Evolutionary conservation across 2,329 filamentous ascomycete genomes (phyloP).

Genomic region (Talaromyces albobiverticillius): DNA sequence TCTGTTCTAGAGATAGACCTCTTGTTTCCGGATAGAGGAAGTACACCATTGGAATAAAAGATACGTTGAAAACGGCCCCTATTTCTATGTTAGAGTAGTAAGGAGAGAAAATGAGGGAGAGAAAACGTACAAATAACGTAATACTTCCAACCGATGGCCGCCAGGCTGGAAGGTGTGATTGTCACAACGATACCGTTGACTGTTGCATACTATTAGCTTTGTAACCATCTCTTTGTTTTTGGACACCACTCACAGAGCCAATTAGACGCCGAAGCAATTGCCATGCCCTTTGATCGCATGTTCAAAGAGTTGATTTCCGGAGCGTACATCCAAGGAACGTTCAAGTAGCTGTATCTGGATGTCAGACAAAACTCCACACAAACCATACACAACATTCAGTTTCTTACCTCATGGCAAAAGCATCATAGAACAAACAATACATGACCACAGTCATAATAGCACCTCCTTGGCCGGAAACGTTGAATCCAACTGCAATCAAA

Average conservation of each 20-base stretch:
- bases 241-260: slow-evolving; percentile 39
- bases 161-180: slow-evolving; percentile 71
- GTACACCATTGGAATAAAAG: slow-evolving; percentile 44
- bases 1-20: slow-evolving; percentile 43
- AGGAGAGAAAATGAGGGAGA: slow-evolving; percentile 66
- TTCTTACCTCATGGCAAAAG: slow-evolving; percentile 46
- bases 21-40: slow-evolving; percentile 47
- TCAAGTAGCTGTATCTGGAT: slow-evolving; percentile 90
- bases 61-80: slow-evolving; percentile 58
- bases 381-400: background rate
- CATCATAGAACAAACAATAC: slow-evolving; percentile 52
- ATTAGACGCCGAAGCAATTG: slow-evolving; percentile 49
- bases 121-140: slow-evolving; percentile 71
- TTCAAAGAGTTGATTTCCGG: slow-evolving; percentile 50
- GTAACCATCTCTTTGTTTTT: background rate
- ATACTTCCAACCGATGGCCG: slow-evolving; percentile 38
- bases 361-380: slow-evolving; percentile 62
- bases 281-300: slow-evolving; percentile 49
- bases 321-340: slow-evolving; percentile 83
- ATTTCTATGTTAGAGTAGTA: slow-evolving; percentile 48
- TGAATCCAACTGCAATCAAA: slow-evolving; percentile 66
- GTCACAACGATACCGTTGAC: slow-evolving; percentile 44
- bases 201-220: too few relatives aligned
- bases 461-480: background rate
- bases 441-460: background rate